These are phyloP conservation scores for Fusarium bactridioides DNA, from an alignment of 2,329 filamentous ascomycete genomes.

Conservation along the genomic window DNA sequence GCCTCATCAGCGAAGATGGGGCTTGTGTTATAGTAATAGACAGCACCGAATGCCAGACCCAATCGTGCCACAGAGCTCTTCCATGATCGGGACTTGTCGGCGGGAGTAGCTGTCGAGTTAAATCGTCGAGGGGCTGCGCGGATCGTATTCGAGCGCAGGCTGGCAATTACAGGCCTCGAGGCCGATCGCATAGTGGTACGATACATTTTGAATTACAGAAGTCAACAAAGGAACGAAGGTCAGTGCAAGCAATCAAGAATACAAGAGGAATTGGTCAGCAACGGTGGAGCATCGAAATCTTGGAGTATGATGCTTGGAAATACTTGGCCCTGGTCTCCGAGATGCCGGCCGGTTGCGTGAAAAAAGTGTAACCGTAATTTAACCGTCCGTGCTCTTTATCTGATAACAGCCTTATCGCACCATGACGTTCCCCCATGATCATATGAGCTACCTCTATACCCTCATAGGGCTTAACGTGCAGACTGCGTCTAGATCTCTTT, in stretches of 20 bases:
- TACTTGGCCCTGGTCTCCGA: constrained; percentile 11
- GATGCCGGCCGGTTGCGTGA: constrained; percentile 11
- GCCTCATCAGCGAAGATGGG: constrained; percentile 86
- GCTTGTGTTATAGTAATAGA: constrained; percentile 97
- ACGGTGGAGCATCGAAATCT: constrained; percentile 23
- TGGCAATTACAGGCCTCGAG: constrained; percentile 54
- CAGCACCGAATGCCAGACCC: constrained; percentile 75
- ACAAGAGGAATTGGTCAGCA: constrained; percentile 37
- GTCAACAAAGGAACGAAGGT: constrained; percentile 4
- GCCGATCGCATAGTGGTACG: constrained; percentile 59
- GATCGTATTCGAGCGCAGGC: constrained; percentile 51
- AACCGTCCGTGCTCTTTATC: constrained; percentile 15
- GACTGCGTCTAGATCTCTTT: constrained; percentile 1
- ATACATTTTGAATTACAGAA: constrained; percentile 53
- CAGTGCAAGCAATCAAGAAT: constrained; percentile 11
- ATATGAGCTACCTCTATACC: constrained; percentile 5
- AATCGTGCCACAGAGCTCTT: constrained; percentile 78
- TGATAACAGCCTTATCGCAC: constrained; percentile 33
- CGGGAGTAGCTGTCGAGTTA: constrained; percentile 59
- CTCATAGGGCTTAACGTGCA: not conserved
- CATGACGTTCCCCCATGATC: constrained; percentile 31
- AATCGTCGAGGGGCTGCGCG: constrained; percentile 57
- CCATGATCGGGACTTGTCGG: constrained; percentile 78
- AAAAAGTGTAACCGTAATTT: constrained; percentile 34
- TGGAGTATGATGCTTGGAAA: constrained; percentile 30